A percentile compares a stretch with the other conserved stretches of the same genome.
These are phyloP conservation scores for Candida berthetii DNA, from an alignment of 805 yeast species.

Conservation along the genomic window DNA sequence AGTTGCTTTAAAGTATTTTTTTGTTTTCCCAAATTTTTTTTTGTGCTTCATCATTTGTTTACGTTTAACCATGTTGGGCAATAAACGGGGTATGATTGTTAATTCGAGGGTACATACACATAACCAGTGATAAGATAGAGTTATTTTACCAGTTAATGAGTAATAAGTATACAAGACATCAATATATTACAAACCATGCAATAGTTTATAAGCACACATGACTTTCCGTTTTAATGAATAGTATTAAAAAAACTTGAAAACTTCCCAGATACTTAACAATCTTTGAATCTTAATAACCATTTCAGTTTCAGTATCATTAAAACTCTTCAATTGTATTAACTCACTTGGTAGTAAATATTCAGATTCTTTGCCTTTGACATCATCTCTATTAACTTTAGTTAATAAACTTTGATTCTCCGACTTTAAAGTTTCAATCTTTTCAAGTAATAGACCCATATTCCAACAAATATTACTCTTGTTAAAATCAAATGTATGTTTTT, in stretches of 20 bases:
- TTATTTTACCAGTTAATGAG: too few relatives aligned
- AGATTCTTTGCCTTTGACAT: constrained; percentile 77
- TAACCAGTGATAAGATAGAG: too few relatives aligned
- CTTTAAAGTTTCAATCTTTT: constrained; percentile 49
- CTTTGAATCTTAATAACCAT: constrained; percentile 51
- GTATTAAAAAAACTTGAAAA: constrained; percentile 35
- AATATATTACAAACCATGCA: too few relatives aligned
- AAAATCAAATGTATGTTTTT: constrained; percentile 40
- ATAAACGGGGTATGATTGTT: too few relatives aligned
- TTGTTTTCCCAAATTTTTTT: too few relatives aligned
- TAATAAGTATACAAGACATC: too few relatives aligned
- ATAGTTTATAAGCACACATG: too few relatives aligned
- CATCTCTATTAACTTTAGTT: constrained; percentile 82
- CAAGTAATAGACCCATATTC: constrained; percentile 40
- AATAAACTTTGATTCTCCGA: constrained; percentile 58
- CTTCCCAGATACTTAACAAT: constrained; percentile 49
- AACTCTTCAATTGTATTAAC: constrained; percentile 57
- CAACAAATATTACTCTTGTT: constrained; percentile 40
- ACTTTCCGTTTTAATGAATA: too few relatives aligned
- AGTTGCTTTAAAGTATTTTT: too few relatives aligned
- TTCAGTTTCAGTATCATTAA: constrained; percentile 51
- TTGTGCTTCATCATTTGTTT: too few relatives aligned
- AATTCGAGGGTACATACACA: too few relatives aligned
- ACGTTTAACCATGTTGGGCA: too few relatives aligned
- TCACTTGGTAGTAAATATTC: constrained; percentile 73